These are phyloP conservation scores for Avena sativa DNA, from an alignment of 176 grass and related monocot genomes.

Conservation along the genomic window DNA sequence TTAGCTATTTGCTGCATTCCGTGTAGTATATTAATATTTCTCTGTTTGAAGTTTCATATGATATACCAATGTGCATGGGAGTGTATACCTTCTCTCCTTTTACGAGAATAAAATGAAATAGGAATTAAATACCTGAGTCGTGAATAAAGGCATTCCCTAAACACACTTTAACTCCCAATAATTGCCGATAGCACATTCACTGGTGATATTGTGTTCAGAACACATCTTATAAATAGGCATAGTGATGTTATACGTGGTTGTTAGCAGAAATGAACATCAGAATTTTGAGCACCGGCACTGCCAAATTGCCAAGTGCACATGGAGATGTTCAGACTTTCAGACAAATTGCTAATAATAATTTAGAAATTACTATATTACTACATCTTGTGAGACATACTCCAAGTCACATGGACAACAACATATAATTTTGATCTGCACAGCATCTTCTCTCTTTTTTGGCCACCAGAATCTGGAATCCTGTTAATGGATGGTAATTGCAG, in stretches of 20 bases:
- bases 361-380: neutral
- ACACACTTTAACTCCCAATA: neutral
- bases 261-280: slow-evolving; percentile 8
- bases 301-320: neutral
- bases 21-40: neutral
- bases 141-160: neutral
- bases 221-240: slow-evolving; percentile 9
- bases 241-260: slow-evolving; percentile 13
- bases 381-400: neutral
- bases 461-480: neutral
- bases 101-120: neutral
- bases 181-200: neutral
- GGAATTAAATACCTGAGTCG: neutral
- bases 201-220: neutral
- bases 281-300: slow-evolving; percentile 13
- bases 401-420: slow-evolving; percentile 18
- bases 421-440: neutral
- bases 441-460: neutral
- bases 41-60: neutral
- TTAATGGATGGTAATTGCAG: slow-evolving; percentile 47
- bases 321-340: neutral
- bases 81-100: neutral
- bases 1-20: neutral
- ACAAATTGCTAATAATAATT: slow-evolving; percentile 4
- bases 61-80: neutral